Base-by-base conservation (phyloP, 257 asterid genomes). In the Apocynum venetum region DNA sequence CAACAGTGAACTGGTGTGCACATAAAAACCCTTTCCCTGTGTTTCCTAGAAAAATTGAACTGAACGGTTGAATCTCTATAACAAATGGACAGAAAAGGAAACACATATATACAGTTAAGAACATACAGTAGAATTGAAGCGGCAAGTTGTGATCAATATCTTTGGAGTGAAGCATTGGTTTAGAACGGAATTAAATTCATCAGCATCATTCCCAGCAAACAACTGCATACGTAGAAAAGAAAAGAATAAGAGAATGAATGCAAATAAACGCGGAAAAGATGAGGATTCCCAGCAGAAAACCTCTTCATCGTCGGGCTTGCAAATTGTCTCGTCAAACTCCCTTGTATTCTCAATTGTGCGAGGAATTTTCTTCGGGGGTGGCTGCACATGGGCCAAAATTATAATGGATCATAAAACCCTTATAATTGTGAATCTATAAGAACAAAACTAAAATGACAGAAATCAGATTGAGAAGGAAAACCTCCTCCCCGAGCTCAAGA, bases 271-370 rank as follows among this genome's bases (percentile, higher is more conserved):
- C 17, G 5, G 31, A 72, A 72, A 51, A 25, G 0, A 6, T 40
- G 72, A 75, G 53, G 46, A 80, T 56, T 4, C 25, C 3, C 10
- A 44, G 60, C 20, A 17, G 10, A 7, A 49, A 67, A 85, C 85
- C 89, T 95, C 99, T 15, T 93, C 99, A 35, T 95, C 98, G 51
- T 95, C 99, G 5, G 99, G 97, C 81, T 77, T 87, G 87, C 98
- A 91, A 0, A 93, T 83, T 35, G 99, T 95, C 83, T 93, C 97
- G 71, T 95, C 99, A 14, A 61, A 31, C 73, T 95, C 99, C 78
- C 99, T 90, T 12, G 99, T 93, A 84, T 95, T 95, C 77, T 95
- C 99, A 56, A 93, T 93, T 1, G 99, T 95, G 20, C 91, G 96
- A 43, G 98, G 98, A 57, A 80, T 83, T 78, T 78, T 83, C 83